These are phyloP conservation scores for Oxytropis ochrocephala DNA, from an alignment of 306 rosid genomes.

Conservation along the genomic window DNA sequence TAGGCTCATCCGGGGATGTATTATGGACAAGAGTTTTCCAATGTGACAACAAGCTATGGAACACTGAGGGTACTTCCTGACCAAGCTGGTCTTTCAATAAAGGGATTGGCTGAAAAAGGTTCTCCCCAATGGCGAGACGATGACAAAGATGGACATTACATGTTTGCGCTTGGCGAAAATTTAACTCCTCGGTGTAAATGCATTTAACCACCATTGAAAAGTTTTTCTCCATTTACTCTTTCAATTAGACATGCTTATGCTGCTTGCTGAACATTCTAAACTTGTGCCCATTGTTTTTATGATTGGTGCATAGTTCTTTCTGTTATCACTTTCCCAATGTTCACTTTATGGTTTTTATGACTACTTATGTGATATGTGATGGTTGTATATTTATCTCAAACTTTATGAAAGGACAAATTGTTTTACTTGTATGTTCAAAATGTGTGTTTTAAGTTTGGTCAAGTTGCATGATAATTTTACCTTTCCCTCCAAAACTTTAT, in stretches of 20 bases:
- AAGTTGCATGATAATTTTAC: background rate
- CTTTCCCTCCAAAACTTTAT: background rate
- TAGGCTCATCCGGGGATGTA: slow-evolving; percentile 8
- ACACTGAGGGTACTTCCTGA: slow-evolving; percentile 6
- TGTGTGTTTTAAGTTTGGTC: background rate
- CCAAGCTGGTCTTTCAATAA: background rate
- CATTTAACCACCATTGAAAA: background rate
- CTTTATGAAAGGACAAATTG: background rate
- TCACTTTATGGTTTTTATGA: background rate
- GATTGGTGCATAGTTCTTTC: background rate
- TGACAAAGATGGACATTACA: slow-evolving; percentile 11
- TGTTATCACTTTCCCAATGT: background rate
- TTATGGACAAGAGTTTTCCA: slow-evolving; percentile 8
- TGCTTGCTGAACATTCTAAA: background rate
- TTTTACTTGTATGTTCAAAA: background rate
- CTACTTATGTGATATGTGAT: background rate
- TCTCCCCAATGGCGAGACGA: slow-evolving; percentile 9
- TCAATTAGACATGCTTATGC: background rate
- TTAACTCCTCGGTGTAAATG: slow-evolving; percentile 11
- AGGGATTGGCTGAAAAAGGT: background rate
- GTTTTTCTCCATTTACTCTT: background rate
- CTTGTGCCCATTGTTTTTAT: background rate
- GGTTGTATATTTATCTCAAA: background rate
- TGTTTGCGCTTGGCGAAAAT: slow-evolving; percentile 9
- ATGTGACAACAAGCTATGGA: slow-evolving; percentile 11